Conservation (phyloP, 306 rosid species). For the Arachis hypogaea region DNA sequence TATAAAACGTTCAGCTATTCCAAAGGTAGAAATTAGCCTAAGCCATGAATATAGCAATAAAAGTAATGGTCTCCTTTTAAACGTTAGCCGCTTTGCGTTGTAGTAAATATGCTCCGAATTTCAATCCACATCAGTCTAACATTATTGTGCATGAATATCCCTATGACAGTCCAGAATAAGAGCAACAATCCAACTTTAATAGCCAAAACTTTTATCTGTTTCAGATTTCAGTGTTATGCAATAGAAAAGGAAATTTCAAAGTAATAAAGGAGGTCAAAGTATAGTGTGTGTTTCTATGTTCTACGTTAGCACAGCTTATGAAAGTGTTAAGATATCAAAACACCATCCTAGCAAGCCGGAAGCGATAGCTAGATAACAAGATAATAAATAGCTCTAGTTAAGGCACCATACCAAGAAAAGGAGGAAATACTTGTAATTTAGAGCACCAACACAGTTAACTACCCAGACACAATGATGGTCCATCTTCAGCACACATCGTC, state of each 20-base stretch:
- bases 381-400: conserved; percentile 9
- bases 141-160: conserved; percentile 21
- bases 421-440: conserved; percentile 92
- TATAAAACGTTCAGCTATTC: conserved; percentile 19
- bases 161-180: background rate
- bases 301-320: conserved; percentile 9
- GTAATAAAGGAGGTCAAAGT: background rate
- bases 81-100: conserved; percentile 8
- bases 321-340: conserved; percentile 23
- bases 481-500: conserved; percentile 98
- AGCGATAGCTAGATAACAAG: conserved; percentile 4
- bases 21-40: conserved; percentile 5
- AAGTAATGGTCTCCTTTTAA: conserved; percentile 1
- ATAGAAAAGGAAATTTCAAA: conserved; percentile 27
- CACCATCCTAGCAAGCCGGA: conserved; percentile 24
- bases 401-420: conserved; percentile 81
- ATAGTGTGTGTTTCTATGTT: background rate
- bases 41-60: conserved; percentile 4
- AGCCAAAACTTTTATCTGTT: background rate
- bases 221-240: conserved; percentile 16
- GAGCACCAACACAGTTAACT: conserved; percentile 96
- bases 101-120: conserved; percentile 27
- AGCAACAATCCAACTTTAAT: background rate
- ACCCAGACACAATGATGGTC: conserved; percentile 99
- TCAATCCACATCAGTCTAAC: background rate